Evolutionary conservation across 495 filamentous ascomycete genomes (phyloP), one percentile per base, ranked within the genome.

Genomic region (Evansstolkia leycettana): DNA sequence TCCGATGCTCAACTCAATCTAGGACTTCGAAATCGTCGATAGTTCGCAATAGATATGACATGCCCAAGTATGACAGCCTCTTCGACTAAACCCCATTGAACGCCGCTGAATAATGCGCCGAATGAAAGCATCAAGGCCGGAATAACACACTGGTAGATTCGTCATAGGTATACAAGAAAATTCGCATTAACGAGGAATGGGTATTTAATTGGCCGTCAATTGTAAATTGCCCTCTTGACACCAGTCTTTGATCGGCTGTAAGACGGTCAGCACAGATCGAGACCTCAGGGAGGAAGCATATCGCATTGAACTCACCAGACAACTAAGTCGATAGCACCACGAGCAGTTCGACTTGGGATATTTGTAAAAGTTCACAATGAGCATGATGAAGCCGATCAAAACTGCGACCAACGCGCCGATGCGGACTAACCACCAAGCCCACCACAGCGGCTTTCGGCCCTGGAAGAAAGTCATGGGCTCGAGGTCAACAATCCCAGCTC

Each of bases 241-340:
- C 84, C 84, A 89, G 41, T 76, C 69, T 38, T 78, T 82, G 37
- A 87, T 65, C 27, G 78, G 76, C 78, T 84, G 46, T 15, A 36
- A 10, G 24, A 41, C 23, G 27, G 42, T 66, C 50, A 64, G 57
- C 36, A 41, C 28, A 15, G 31, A 41, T 23, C 17, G 34, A 28
- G 15, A 14, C 24, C 32, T 20, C 10, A 20, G 8, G 31, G 35
- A 6, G 30, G 26, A 29, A 37, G 37, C 25, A 33, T 31, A 30
- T 18, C 14, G 14, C 18, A n/a, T 15, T 6, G 11, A 18, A 82
- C 83, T 73, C 65, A 90, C 84, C 58, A 98, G 59, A 46, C 90
- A 98, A 55, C 80, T 90, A 46, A 98, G 51, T 48, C 89, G 86
- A 61, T 90, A 84, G 65, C 90, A 98, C 90, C 90, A 95, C 2